Conservation (phyloP, 441 rosid genomes). For the Lepidium campestre region DNA sequence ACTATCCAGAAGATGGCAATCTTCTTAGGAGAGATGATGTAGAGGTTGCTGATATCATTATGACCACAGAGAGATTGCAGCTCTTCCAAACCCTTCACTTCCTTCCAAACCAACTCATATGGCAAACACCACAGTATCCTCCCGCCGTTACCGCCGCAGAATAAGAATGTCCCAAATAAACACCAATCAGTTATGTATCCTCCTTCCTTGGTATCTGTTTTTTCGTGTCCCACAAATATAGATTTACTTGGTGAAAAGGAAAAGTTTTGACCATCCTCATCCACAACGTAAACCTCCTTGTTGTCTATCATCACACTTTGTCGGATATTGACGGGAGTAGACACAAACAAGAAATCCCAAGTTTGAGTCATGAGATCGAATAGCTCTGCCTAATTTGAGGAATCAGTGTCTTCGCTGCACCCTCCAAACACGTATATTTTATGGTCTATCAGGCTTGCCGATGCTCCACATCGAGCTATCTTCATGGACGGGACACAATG, state of each 20-base stretch:
- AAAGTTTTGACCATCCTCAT: slow-evolving; percentile 1
- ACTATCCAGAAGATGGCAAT: not conserved
- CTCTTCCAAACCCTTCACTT: not conserved
- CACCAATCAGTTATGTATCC: not conserved
- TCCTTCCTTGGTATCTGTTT: not conserved
- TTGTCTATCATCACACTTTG: not conserved
- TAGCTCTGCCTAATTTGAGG: not conserved
- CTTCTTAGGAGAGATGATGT: not conserved
- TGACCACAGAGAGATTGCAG: not conserved
- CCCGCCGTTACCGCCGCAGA: not conserved
- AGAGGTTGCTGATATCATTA: not conserved
- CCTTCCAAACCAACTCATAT: not conserved
- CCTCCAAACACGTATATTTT: slow-evolving; percentile 7
- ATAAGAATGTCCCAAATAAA: not conserved
- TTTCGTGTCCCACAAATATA: not conserved
- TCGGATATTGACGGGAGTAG: not conserved
- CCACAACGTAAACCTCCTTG: not conserved
- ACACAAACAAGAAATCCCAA: not conserved
- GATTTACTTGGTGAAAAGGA: not conserved
- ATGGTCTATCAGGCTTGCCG: not conserved
- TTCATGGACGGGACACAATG: not conserved
- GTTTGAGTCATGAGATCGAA: not conserved
- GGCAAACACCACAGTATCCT: not conserved
- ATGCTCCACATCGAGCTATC: not conserved
- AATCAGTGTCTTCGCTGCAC: not conserved